Evolutionary conservation across 2,329 filamentous ascomycete species (phyloP).

Genomic region (Diaporthe batatas): DNA sequence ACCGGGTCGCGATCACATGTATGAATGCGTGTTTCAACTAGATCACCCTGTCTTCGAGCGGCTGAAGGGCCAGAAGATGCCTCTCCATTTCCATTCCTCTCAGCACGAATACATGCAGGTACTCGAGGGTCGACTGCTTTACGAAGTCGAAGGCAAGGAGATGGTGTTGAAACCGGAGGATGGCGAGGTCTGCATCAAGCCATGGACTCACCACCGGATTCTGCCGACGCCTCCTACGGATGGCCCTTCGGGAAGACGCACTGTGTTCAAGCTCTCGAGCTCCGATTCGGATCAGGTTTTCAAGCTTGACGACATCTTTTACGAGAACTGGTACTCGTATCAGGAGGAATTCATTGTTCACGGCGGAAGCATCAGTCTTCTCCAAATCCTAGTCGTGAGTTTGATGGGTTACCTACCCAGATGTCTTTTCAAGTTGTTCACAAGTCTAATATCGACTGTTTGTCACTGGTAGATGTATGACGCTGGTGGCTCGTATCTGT

Average conservation of each 20-base stretch:
- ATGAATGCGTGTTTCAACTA: background rate
- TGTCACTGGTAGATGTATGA: slow-evolving; percentile 53
- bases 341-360: slow-evolving; percentile 49
- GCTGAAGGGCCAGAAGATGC: slow-evolving; percentile 45
- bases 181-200: slow-evolving; percentile 11
- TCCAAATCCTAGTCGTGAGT: slow-evolving; percentile 25
- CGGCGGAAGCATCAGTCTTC: slow-evolving; percentile 37
- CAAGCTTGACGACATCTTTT: slow-evolving; percentile 51
- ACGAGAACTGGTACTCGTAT: slow-evolving; percentile 54
- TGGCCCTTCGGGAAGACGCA: background rate
- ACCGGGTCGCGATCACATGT: slow-evolving; percentile 4
- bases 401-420: background rate
- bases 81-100: slow-evolving; percentile 51
- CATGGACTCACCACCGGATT: slow-evolving; percentile 17
- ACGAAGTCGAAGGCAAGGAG: slow-evolving; percentile 49
- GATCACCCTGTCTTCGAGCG: slow-evolving; percentile 1
- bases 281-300: slow-evolving; percentile 47
- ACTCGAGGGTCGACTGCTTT: slow-evolving; percentile 47
- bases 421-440: fast-evolving
- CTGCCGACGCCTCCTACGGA: background rate
- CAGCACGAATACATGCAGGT: slow-evolving; percentile 52
- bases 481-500: slow-evolving; percentile 54
- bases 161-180: slow-evolving; percentile 43
- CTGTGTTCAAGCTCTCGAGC: slow-evolving; percentile 46
- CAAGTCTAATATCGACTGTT: background rate